Percentiles rank a stretch among this genome's conserved stretches.
Evolutionary conservation across 2,329 filamentous ascomycete species (phyloP).

Genomic region (Colletotrichum sp.): DNA sequence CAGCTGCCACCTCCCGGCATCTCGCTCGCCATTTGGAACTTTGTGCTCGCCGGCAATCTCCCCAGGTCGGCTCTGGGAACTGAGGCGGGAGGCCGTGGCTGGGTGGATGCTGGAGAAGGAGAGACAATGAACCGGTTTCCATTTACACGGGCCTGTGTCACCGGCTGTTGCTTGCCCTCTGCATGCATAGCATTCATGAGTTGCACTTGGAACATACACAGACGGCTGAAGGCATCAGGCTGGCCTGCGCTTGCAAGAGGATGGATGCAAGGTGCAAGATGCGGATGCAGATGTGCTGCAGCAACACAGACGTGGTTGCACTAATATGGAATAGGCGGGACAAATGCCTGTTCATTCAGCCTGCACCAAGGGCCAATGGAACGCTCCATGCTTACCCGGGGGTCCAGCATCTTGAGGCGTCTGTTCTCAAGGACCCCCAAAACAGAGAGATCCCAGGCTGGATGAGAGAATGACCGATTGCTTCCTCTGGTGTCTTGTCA

Average conservation of each 20-base stretch:
- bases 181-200: neutral
- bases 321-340: neutral
- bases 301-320: conserved; percentile 4
- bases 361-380: neutral
- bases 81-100: neutral
- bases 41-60: neutral
- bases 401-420: neutral
- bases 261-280: neutral
- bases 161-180: neutral
- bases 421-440: conserved; percentile 4
- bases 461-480: neutral
- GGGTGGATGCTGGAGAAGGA: neutral
- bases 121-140: neutral
- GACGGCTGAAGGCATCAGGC: neutral
- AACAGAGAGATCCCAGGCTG: neutral
- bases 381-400: neutral
- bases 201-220: neutral
- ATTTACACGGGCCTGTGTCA: neutral
- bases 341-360: neutral
- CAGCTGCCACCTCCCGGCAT: neutral
- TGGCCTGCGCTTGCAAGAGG: neutral
- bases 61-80: neutral
- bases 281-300: neutral
- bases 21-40: neutral
- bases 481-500: neutral